Conservation (phyloP, 164 flowering plant species). For the Aristolochia contorta region DNA sequence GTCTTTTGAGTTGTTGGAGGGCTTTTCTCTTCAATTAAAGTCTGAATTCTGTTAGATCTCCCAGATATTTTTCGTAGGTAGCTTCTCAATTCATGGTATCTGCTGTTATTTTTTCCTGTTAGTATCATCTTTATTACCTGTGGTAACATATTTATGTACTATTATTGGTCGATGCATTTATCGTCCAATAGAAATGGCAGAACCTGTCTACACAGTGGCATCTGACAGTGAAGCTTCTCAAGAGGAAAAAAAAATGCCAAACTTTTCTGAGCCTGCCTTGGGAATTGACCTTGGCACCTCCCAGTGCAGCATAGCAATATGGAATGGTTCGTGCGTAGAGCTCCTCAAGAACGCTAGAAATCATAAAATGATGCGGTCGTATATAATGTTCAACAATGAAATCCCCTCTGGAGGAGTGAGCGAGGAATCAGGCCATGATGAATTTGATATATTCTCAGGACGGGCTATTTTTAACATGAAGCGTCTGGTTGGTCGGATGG, state of each 20-base stretch:
- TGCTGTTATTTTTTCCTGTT: neutral
- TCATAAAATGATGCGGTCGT: slow-evolving; percentile 60
- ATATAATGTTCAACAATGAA: slow-evolving; percentile 69
- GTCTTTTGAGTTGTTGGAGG: no score
- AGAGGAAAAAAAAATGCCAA: slow-evolving; percentile 43
- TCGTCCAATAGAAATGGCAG: slow-evolving; percentile 43
- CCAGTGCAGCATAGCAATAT: slow-evolving; percentile 73
- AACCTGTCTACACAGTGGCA: slow-evolving; percentile 70
- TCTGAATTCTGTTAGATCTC: no score
- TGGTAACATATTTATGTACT: slow-evolving; percentile 9
- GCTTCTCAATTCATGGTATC: neutral
- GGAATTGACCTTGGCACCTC: slow-evolving; percentile 90
- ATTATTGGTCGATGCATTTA: no score
- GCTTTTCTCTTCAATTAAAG: neutral
- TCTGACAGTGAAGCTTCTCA: slow-evolving; percentile 77
- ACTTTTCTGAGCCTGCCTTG: slow-evolving; percentile 59
- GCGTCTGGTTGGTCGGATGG: slow-evolving; percentile 75
- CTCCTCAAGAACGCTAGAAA: slow-evolving; percentile 60
- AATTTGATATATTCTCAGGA: slow-evolving; percentile 67
- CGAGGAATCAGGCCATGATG: slow-evolving; percentile 35
- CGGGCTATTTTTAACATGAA: slow-evolving; percentile 84
- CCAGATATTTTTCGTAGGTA: no score
- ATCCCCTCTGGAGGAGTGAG: slow-evolving; percentile 60
- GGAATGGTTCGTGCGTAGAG: slow-evolving; percentile 79
- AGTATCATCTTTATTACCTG: neutral